Conservation (phyloP, 1,139 yeast species). For the Kurtzmaniella quercitrusa region DNA sequence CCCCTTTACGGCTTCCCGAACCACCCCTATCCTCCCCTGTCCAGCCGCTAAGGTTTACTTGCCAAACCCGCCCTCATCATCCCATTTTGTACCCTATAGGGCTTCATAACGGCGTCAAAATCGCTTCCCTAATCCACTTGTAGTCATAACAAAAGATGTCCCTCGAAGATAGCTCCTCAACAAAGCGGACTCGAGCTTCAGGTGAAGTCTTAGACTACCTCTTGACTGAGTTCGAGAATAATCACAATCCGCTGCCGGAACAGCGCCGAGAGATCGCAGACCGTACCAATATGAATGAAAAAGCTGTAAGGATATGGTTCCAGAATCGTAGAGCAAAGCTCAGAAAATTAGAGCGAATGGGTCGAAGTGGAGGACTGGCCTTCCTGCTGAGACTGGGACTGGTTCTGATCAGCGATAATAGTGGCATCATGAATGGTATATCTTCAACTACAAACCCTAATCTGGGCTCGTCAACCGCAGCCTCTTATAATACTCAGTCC, state of each 20-base stretch:
- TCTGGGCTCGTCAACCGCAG: too few relatives aligned
- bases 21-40: too few relatives aligned
- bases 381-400: conserved; percentile 2
- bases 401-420: background rate
- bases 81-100: too few relatives aligned
- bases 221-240: conserved; percentile 64
- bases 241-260: conserved; percentile 68
- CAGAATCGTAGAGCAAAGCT: conserved; percentile 87
- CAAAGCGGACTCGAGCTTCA: conserved; percentile 61
- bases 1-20: too few relatives aligned
- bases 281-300: conserved; percentile 80
- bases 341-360: conserved; percentile 53
- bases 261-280: conserved; percentile 69
- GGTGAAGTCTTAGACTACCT: conserved; percentile 76
- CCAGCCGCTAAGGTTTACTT: too few relatives aligned
- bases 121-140: too few relatives aligned
- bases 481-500: conserved; percentile 6
- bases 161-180: conserved; percentile 15
- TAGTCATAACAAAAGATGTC: conserved; percentile 11
- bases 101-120: too few relatives aligned
- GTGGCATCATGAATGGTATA: background rate
- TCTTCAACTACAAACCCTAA: too few relatives aligned
- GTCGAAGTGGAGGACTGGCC: conserved; percentile 13
- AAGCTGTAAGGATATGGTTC: conserved; percentile 94
- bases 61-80: too few relatives aligned